Conservation (phyloP, 2,329 filamentous ascomycete genomes). For the Coniella vitis region DNA sequence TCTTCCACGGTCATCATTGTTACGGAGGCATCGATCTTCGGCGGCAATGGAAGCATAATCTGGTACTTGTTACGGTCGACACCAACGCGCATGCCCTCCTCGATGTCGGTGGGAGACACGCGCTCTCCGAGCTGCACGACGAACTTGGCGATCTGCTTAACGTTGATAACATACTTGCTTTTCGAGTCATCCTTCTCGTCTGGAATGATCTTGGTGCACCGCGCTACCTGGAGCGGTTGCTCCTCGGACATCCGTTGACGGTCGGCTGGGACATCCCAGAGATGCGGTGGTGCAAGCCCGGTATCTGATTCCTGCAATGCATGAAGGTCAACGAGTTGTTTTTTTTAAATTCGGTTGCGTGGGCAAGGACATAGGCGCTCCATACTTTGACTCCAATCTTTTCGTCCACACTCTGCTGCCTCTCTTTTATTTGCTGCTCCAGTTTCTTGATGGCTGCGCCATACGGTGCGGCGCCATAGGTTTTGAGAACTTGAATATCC, state of each 20-base stretch:
- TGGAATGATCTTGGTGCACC: constrained; percentile 98
- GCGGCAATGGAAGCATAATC: constrained; percentile 89
- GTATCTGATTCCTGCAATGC: constrained; percentile 82
- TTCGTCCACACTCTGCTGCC: constrained; percentile 95
- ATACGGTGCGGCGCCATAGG: constrained; percentile 95
- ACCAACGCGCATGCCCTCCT: constrained; percentile 97
- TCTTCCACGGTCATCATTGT: constrained; percentile 99
- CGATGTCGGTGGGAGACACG: constrained; percentile 96
- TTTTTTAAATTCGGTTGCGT: too few species aligned
- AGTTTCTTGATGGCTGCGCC: constrained; percentile 91
- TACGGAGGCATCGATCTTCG: constrained; percentile 97
- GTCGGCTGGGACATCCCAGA: constrained; percentile 98
- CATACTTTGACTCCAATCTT: constrained; percentile 84
- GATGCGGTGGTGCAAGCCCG: constrained; percentile 91
- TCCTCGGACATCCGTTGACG: constrained; percentile 98
- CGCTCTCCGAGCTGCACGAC: constrained; percentile 96
- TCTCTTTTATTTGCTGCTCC: constrained; percentile 99
- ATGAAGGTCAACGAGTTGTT: not conserved
- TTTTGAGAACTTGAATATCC: constrained; percentile 99
- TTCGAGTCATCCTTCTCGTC: constrained; percentile 95
- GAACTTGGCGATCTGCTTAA: constrained; percentile 99
- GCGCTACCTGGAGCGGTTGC: constrained; percentile 92
- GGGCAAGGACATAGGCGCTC: too few species aligned
- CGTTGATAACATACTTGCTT: constrained; percentile 99
- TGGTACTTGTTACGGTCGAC: constrained; percentile 99